A percentile compares a stretch with the other conserved stretches of the same genome.
Evolutionary conservation across 208 protist species (phyloP).

Genomic region (Porcisia deanei): DNA sequence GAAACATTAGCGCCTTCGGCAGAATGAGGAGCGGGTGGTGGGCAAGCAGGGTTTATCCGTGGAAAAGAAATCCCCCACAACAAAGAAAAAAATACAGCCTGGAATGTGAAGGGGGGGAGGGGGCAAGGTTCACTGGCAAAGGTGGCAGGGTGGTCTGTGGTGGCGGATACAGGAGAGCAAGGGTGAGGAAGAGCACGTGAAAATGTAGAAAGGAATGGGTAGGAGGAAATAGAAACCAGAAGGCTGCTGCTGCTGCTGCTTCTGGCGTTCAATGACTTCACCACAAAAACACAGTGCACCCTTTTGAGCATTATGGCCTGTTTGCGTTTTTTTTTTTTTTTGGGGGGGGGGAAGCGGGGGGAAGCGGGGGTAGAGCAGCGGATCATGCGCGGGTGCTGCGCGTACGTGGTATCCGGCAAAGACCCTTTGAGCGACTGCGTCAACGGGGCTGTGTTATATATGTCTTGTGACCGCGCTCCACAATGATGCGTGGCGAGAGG

Average conservation of each 20-base stretch:
- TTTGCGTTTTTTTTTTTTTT: too few species aligned
- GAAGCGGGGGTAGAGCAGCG: too few species aligned
- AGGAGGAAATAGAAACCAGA: too few species aligned
- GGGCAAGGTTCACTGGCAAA: not conserved
- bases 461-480: not conserved
- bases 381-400: not conserved
- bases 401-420: not conserved
- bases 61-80: too few species aligned
- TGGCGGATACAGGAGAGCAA: not conserved
- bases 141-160: not conserved
- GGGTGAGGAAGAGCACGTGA: not conserved
- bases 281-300: too few species aligned
- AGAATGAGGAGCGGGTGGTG: not conserved
- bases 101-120: not conserved
- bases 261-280: too few species aligned
- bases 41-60: too few species aligned
- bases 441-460: not conserved
- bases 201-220: not conserved
- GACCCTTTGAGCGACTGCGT: not conserved
- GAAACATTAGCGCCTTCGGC: slow-evolving; percentile 19
- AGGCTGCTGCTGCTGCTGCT: too few species aligned
- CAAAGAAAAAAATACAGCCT: not conserved
- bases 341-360: too few species aligned
- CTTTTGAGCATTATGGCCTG: too few species aligned
- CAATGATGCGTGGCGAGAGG: not conserved